phyloP scores from a whole-genome alignment of 2,329 filamentous ascomycete species.

The Colletotrichum phormii region DNA sequence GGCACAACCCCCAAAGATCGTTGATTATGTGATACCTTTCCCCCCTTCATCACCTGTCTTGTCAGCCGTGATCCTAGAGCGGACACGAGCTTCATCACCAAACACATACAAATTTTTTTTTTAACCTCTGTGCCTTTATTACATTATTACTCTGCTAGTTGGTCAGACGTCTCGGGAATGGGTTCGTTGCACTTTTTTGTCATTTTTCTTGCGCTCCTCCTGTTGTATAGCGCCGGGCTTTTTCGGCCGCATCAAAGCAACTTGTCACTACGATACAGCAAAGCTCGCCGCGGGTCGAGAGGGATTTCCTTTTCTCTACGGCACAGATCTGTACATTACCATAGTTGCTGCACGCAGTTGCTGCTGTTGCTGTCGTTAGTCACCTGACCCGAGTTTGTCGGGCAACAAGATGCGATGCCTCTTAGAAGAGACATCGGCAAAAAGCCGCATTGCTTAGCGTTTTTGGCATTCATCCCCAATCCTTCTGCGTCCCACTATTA shows the following conservation, averaged over 20 bases:
- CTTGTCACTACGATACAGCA: conserved; percentile 49
- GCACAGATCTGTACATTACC: conserved; percentile 68
- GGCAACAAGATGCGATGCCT: conserved; percentile 27
- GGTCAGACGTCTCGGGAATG: conserved; percentile 43
- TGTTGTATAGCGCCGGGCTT: conserved; percentile 42
- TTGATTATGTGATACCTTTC: conserved; percentile 49
- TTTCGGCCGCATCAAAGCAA: conserved; percentile 47
- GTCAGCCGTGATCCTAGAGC: conserved; percentile 35
- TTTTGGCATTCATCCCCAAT: conserved; percentile 36
- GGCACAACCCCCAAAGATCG: conserved; percentile 36
- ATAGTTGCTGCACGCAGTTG: conserved; percentile 57
- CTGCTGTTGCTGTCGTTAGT: conserved; percentile 48
- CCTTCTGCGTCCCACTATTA: conserved; percentile 37
- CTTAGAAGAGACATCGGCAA: conserved; percentile 38
- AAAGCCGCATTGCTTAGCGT: conserved; percentile 39
- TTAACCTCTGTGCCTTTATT: conserved; percentile 35
- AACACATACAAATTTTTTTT: conserved; percentile 33
- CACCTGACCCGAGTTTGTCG: conserved; percentile 33
- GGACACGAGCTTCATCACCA: conserved; percentile 33
- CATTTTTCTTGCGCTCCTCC: conserved; percentile 35
- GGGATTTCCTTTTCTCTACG: conserved; percentile 47
- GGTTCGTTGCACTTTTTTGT: conserved; percentile 45
- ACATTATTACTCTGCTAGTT: conserved; percentile 34
- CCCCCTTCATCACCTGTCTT: conserved; percentile 32
- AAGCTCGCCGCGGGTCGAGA: conserved; percentile 51